phyloP scores from a whole-genome alignment of 805 yeast species.

The Pichia deserticola region DNA sequence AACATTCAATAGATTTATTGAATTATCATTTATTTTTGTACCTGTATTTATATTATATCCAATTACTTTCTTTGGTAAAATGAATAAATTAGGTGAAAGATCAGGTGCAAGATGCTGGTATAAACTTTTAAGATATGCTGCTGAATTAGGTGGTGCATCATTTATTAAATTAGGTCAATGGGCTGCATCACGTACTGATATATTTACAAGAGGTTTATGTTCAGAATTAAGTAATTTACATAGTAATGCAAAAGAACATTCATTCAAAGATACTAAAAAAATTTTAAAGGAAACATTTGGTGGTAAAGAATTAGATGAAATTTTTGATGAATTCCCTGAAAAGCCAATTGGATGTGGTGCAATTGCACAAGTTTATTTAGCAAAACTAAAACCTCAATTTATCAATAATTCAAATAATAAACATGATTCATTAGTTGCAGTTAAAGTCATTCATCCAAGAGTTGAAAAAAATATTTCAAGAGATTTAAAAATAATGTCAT shows the following conservation, averaged over 20 bases:
- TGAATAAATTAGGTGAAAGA: slow-evolving; percentile 34
- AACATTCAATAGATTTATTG: slow-evolving; percentile 61
- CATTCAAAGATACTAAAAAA: slow-evolving; percentile 49
- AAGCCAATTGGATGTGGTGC: slow-evolving; percentile 95
- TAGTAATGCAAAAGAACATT: slow-evolving; percentile 74
- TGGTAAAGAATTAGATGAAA: slow-evolving; percentile 50
- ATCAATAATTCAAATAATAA: slow-evolving; percentile 17
- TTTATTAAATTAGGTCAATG: slow-evolving; percentile 93
- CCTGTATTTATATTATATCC: slow-evolving; percentile 70
- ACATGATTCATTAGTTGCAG: slow-evolving; percentile 62
- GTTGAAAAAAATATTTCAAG: slow-evolving; percentile 67
- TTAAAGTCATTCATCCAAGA: slow-evolving; percentile 87
- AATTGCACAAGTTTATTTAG: slow-evolving; percentile 91
- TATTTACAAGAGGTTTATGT: slow-evolving; percentile 75
- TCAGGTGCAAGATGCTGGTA: slow-evolving; percentile 71
- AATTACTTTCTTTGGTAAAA: slow-evolving; percentile 45
- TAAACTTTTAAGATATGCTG: slow-evolving; percentile 48
- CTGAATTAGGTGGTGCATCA: slow-evolving; percentile 89
- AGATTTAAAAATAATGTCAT: slow-evolving; percentile 76
- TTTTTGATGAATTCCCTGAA: slow-evolving; percentile 71
- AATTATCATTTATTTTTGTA: slow-evolving; percentile 55
- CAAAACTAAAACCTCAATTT: slow-evolving; percentile 46
- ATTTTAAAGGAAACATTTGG: slow-evolving; percentile 54
- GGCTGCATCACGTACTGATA: slow-evolving; percentile 97
- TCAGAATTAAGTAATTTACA: slow-evolving; percentile 70